Evolutionary conservation across 495 filamentous ascomycete species (phyloP).

Genomic region (Penicillium maclennaniae): DNA sequence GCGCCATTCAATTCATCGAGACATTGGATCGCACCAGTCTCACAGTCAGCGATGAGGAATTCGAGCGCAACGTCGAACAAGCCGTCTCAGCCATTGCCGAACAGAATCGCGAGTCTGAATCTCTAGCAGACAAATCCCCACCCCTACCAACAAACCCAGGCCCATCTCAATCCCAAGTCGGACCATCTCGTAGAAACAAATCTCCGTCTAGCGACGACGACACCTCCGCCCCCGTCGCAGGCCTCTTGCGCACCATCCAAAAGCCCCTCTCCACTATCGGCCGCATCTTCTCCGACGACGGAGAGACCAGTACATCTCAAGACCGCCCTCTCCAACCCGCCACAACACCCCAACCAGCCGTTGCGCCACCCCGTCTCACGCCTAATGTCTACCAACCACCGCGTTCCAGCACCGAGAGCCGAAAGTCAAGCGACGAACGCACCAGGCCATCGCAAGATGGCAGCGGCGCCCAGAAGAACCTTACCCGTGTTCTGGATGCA

Average conservation of each 20-base stretch:
- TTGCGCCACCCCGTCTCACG: conserved; percentile 53
- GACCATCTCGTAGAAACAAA: conserved; percentile 37
- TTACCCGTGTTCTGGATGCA: conserved; percentile 42
- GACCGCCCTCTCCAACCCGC: conserved; percentile 46
- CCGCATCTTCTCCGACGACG: conserved; percentile 92
- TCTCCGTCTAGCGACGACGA: conserved; percentile 56
- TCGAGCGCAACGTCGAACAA: conserved; percentile 90
- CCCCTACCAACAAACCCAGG: conserved; percentile 4
- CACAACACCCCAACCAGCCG: conserved; percentile 52
- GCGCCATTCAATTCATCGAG: conserved; percentile 95
- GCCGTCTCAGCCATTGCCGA: conserved; percentile 96
- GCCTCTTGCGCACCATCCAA: conserved; percentile 87
- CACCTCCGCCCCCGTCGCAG: conserved; percentile 69
- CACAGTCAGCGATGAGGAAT: conserved; percentile 91
- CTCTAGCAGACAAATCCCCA: conserved; percentile 55
- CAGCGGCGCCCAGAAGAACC: conserved; percentile 27
- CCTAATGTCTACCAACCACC: conserved; percentile 53
- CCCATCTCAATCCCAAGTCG: conserved; percentile 42
- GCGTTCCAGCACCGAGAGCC: conserved; percentile 40
- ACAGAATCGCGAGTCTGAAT: conserved; percentile 60
- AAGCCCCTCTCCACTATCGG: conserved; percentile 89
- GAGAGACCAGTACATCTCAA: conserved; percentile 23
- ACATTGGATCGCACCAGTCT: conserved; percentile 89
- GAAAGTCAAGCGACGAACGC: conserved; percentile 45
- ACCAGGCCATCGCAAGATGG: not conserved